Evolutionary conservation across 2,329 filamentous ascomycete genomes (phyloP).

Genomic region (Thermomyces lanuginosus): DNA sequence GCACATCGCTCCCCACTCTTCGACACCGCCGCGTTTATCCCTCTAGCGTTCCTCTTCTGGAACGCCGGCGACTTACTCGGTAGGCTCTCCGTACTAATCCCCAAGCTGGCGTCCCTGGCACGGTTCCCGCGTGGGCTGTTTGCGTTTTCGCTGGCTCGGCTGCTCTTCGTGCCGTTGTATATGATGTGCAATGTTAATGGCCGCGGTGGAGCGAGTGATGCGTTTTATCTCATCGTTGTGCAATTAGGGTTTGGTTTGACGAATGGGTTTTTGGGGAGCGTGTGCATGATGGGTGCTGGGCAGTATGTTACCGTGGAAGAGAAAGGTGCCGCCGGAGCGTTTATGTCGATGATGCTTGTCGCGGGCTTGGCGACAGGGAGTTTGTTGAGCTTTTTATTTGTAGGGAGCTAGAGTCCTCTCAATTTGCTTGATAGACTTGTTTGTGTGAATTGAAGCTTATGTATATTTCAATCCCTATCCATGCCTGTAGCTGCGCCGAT

Average conservation of each 20-base stretch:
- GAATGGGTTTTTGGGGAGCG: slow-evolving; percentile 75
- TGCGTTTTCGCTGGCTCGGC: slow-evolving; percentile 45
- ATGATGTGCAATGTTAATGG: slow-evolving; percentile 76
- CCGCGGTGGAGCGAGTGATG: slow-evolving; percentile 58
- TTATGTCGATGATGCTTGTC: slow-evolving; percentile 87
- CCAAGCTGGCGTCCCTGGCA: slow-evolving; percentile 37
- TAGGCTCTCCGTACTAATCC: slow-evolving; percentile 47
- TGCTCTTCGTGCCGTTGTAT: slow-evolving; percentile 68
- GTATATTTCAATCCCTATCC: not conserved
- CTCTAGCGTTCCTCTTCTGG: slow-evolving; percentile 82
- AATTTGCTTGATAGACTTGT: slow-evolving; percentile 5
- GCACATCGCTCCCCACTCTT: slow-evolving; percentile 39
- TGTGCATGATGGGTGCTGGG: slow-evolving; percentile 78
- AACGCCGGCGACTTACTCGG: slow-evolving; percentile 75
- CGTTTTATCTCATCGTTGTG: slow-evolving; percentile 73
- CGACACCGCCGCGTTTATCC: slow-evolving; percentile 63
- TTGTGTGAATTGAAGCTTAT: slow-evolving; percentile 1
- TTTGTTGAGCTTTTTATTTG: slow-evolving; percentile 65
- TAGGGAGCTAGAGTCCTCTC: no score
- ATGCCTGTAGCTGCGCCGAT: not conserved
- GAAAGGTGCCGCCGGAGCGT: slow-evolving; percentile 74
- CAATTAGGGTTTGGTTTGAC: slow-evolving; percentile 70
- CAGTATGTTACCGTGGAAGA: slow-evolving; percentile 71
- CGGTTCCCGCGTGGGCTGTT: slow-evolving; percentile 53
- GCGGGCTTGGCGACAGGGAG: slow-evolving; percentile 72